Conservation (phyloP, 2,329 filamentous ascomycete genomes). For the Stemphylium lycopersici region DNA sequence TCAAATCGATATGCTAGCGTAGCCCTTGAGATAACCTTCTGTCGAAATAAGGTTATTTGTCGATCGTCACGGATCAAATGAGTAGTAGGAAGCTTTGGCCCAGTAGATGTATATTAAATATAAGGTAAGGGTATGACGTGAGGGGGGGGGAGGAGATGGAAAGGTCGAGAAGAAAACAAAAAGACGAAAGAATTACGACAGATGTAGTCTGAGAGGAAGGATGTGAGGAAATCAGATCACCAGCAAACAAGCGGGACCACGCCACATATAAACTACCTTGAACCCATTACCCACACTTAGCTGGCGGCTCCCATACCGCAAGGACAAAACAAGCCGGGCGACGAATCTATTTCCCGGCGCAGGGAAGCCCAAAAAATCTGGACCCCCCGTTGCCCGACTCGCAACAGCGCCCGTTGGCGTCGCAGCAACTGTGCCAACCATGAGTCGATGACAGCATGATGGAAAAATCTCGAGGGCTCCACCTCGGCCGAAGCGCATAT, state of each 20-base stretch:
- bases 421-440: conserved; percentile 5
- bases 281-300: neutral
- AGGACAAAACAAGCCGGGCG: conserved; percentile 10
- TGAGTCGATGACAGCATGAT: conserved; percentile 24
- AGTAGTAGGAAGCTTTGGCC: neutral
- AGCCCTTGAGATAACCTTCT: neutral
- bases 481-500: conserved; percentile 17
- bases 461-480: conserved; percentile 10
- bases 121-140: neutral
- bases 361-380: conserved; percentile 4
- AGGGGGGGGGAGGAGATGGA: too few relatives aligned
- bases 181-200: conserved; percentile 4
- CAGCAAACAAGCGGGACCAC: conserved; percentile 6
- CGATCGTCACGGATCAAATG: neutral
- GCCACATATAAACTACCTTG: conserved; percentile 21
- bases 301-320: neutral
- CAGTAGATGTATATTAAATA: conserved; percentile 6
- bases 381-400: conserved; percentile 3
- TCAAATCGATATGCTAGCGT: conserved; percentile 3
- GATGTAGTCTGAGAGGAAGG: conserved; percentile 1
- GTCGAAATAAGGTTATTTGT: neutral
- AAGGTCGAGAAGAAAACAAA: neutral
- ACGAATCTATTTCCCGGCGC: neutral
- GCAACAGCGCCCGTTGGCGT: neutral
- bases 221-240: neutral